These are phyloP conservation scores for Talaromyces sp. DNA, from an alignment of 2,329 filamentous ascomycete species.

Conservation along the genomic window DNA sequence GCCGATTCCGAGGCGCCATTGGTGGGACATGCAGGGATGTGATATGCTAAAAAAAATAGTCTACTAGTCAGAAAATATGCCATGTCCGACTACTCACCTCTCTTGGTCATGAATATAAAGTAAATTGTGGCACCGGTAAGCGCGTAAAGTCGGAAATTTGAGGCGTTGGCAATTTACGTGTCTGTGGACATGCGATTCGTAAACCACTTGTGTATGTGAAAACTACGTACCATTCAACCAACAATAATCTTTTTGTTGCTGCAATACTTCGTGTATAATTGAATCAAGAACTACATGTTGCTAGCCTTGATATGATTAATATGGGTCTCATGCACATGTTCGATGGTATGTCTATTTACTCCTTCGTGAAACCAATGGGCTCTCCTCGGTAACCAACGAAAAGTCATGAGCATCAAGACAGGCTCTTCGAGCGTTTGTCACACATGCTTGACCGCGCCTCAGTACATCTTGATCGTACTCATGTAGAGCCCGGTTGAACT, in stretches of 20 bases:
- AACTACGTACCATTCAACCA: not conserved
- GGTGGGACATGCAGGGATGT: not conserved
- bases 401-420: slow-evolving; percentile 56
- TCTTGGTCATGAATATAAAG: not conserved
- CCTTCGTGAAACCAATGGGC: slow-evolving; percentile 36
- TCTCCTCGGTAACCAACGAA: slow-evolving; percentile 38
- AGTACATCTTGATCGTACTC: slow-evolving; percentile 48
- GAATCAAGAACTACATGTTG: not conserved
- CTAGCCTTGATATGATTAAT: not conserved
- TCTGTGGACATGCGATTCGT: not conserved
- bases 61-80: not conserved
- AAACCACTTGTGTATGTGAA: too few species aligned
- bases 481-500: slow-evolving; percentile 21
- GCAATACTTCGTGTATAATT: not conserved
- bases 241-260: not conserved
- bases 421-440: slow-evolving; percentile 51
- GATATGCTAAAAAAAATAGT: not conserved
- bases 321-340: not conserved
- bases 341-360: slow-evolving; percentile 1
- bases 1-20: not conserved
- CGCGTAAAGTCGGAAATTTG: not conserved
- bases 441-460: slow-evolving; percentile 43
- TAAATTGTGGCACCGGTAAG: not conserved
- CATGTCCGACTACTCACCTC: not conserved
- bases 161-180: not conserved